Evolutionary conservation across 225 moss, liverwort and hornwort genomes (phyloP).

Genomic region (Takakia lepidozioides): DNA sequence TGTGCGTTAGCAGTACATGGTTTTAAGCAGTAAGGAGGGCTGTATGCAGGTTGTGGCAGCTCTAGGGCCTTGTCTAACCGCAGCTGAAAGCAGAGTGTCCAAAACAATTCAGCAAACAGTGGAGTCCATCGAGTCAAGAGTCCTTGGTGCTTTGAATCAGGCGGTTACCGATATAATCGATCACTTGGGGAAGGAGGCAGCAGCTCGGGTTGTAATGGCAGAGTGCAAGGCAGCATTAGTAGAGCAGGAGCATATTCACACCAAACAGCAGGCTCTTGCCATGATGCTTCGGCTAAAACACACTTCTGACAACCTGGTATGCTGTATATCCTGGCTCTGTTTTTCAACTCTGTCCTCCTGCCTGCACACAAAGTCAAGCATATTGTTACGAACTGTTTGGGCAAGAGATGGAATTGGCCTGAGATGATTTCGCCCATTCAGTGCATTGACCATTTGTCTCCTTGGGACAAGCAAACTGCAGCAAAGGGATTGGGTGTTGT

Average conservation of each 20-base stretch:
- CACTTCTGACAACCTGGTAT: constrained; percentile 57
- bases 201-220: constrained; percentile 43
- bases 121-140: constrained; percentile 50
- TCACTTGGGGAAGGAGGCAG: constrained; percentile 56
- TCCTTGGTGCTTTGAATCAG: constrained; percentile 65
- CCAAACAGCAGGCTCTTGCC: constrained; percentile 61
- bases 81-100: constrained; percentile 37
- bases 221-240: constrained; percentile 55
- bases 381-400: no score
- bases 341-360: no score
- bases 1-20: background rate
- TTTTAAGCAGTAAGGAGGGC: background rate
- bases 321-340: no score
- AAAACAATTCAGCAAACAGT: constrained; percentile 51
- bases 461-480: background rate
- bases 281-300: constrained; percentile 79
- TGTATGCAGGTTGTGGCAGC: constrained; percentile 43
- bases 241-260: constrained; percentile 53
- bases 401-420: no score
- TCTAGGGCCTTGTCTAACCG: constrained; percentile 42
- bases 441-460: no score
- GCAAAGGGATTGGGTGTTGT: no score
- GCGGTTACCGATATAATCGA: constrained; percentile 65
- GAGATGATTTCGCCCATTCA: no score
- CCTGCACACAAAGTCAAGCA: no score